Evolutionary conservation across 805 yeast genomes (phyloP), one percentile per base, ranked within the genome.

Genomic region (Zygosaccharomyces rouxii): DNA sequence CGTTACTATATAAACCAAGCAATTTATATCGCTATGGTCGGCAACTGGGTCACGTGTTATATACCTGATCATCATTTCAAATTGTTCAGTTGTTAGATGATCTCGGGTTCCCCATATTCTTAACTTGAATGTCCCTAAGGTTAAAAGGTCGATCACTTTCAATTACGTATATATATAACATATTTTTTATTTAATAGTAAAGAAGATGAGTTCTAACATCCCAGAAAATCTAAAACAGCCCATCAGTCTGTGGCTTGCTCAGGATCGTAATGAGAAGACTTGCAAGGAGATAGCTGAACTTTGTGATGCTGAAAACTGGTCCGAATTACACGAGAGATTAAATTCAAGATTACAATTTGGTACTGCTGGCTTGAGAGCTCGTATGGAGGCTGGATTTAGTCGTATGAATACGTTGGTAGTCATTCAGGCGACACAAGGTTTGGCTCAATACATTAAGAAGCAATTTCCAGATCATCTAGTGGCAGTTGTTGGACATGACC

Each of bases 361-460:
- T 0, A 92, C 98, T 0, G 97, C 98, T 2, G 98, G 97, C 0
- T 76, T 94, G 42, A 73, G 99, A 23, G 79, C 95, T 1, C 71
- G 75, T 19, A 89, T 94, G 97, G 90, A 83, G 52, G 89, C 97
- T 0, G 98, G 99, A 0, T 89, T 86, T 62, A 77, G 80, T 45
- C 78, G 89, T 56, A 86, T 94, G 92, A 92, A 94, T 66, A 84
- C 84, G 53, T 83, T 92, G 14, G 89, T 97, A 0, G 85, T 92
- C 1, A 61, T 88, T 39, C 98, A 92, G 69, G 90, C 98, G 0
- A 81, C 97, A 0, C 96, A 89, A 57, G 96, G 95, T 1, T 67
- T 86, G 16, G 81, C 88, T 0, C 63, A 65, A 42, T 83, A 84
- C 50, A 72, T 71, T 44, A 59, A 57, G 37, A 58, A 46, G 19